Evolutionary conservation across 164 flowering plant genomes (phyloP), one percentile per base, ranked within the genome.

Genomic region (Berberis thunbergii): DNA sequence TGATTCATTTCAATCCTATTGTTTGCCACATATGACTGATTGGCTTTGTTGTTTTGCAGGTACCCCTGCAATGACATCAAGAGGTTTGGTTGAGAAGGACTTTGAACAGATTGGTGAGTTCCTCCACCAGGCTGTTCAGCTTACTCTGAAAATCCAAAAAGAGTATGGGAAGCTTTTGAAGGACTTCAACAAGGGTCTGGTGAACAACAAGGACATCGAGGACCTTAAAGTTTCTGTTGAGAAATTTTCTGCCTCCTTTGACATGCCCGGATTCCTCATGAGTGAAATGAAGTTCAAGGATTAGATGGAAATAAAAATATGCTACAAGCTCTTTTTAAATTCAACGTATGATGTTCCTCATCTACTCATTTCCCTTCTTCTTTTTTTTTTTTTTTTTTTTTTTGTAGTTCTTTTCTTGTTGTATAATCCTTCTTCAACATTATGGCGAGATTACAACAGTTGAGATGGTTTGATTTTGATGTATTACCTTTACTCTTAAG

Each of bases 181-280:
- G 86, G 99, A 95, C 86, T 95, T 95, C 87, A 91, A 86, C 91
- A 95, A 91, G 80, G 99, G 97, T 2, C 73, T 91, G 60, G 97
- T 82, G 50, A 77, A 88, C 86, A 91, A 95, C 86, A 83, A 86
- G 84, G 97, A 89, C 53, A 86, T 95, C 45, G 97, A 87, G 65
- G 67, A 67, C n/a, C 97, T 95, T 60, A 95, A 95, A 79, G 88
- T 68, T 44, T 88, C 83, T 6, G 99, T 95, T 1, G 99, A 91
- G 84, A 89, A 86, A 76, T 95, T 95, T 45, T 50, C 99, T 0
- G 61, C 83, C 67, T 85, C 96, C 7, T 95, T 84, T 53, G 99
- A 95, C 77, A 95, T 95, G 99, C 99, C 99, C 1, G 99, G 99
- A 1, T 95, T 95, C 80, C 64, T 57, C 41, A 76, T 79, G 81